Percentiles rank a stretch among this genome's conserved stretches.
Conservation (phyloP, 2,329 filamentous ascomycete species). For the Hortaea werneckii region DNA sequence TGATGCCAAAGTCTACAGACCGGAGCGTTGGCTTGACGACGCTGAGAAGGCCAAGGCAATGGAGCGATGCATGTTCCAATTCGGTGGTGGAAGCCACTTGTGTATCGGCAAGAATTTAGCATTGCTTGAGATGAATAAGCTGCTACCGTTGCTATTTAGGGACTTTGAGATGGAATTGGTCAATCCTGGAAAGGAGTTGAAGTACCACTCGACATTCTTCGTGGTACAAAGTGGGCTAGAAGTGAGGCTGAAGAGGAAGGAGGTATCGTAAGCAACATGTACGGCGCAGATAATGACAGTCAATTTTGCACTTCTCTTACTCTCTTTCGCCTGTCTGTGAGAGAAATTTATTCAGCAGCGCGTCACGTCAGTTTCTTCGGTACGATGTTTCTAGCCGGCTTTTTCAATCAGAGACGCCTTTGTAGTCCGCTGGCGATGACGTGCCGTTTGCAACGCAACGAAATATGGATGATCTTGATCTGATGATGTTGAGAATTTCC, state of each 20-base stretch:
- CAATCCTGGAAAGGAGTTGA: slow-evolving; percentile 40
- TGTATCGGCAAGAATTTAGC: slow-evolving; percentile 21
- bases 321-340: no score
- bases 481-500: no score
- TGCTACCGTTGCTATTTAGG: slow-evolving; percentile 33
- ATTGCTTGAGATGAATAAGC: slow-evolving; percentile 20
- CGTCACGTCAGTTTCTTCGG: no score
- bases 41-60: slow-evolving; percentile 32
- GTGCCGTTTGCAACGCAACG: no score
- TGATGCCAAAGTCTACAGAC: slow-evolving; percentile 43
- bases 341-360: no score
- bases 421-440: no score
- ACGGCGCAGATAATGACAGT: no score
- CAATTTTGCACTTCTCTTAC: no score
- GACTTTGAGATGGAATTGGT: slow-evolving; percentile 45
- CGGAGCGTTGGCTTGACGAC: slow-evolving; percentile 43
- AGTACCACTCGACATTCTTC: slow-evolving; percentile 49
- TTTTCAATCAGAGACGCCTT: no score
- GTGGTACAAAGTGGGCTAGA: slow-evolving; percentile 49
- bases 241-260: slow-evolving; percentile 21
- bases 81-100: slow-evolving; percentile 15
- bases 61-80: slow-evolving; percentile 46
- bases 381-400: no score
- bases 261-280: no score
- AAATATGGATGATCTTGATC: no score